These are phyloP conservation scores for Gaertneriomyces sp. DNA, from an alignment of 192 early-diverging fungal genomes.

Conservation along the genomic window DNA sequence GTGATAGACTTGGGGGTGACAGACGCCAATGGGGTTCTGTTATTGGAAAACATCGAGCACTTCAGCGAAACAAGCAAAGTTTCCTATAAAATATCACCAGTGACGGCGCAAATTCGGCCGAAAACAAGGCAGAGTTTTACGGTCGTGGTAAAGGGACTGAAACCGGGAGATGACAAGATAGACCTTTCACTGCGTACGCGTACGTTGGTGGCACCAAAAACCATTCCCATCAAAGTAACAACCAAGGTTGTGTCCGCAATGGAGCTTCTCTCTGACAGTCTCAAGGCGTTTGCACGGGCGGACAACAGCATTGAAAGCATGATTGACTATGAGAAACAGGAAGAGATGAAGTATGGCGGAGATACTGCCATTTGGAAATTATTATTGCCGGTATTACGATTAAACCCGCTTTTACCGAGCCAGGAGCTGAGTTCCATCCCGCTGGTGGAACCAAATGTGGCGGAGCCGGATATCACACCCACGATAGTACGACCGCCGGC, in stretches of 20 bases:
- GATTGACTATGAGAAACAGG: slow-evolving; percentile 30
- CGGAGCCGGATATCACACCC: slow-evolving; percentile 35
- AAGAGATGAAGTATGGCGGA: slow-evolving; percentile 32
- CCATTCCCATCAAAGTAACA: slow-evolving; percentile 42
- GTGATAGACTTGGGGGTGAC: slow-evolving; percentile 41
- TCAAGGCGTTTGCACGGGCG: slow-evolving; percentile 41
- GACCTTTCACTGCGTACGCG: slow-evolving; percentile 38
- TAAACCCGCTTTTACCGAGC: slow-evolving; percentile 38
- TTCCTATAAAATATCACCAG: slow-evolving; percentile 35
- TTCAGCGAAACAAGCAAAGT: slow-evolving; percentile 21
- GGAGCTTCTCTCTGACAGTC: slow-evolving; percentile 31
- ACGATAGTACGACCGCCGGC: slow-evolving; percentile 50
- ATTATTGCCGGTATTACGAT: slow-evolving; percentile 42
- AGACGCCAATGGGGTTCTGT: slow-evolving; percentile 22
- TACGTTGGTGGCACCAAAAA: slow-evolving; percentile 40
- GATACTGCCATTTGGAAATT: slow-evolving; percentile 54
- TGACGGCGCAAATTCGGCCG: slow-evolving; percentile 35
- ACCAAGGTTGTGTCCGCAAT: slow-evolving; percentile 34
- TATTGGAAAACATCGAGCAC: slow-evolving; percentile 20
- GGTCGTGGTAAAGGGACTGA: slow-evolving; percentile 39
- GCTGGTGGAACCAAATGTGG: slow-evolving; percentile 39
- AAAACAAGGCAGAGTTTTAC: slow-evolving; percentile 46
- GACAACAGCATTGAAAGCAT: slow-evolving; percentile 46
- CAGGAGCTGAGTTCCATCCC: slow-evolving; percentile 37
- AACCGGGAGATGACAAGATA: slow-evolving; percentile 41